Base-by-base conservation (phyloP, 192 early-diverging fungal genomes). In the Coemansia aciculifera region DNA sequence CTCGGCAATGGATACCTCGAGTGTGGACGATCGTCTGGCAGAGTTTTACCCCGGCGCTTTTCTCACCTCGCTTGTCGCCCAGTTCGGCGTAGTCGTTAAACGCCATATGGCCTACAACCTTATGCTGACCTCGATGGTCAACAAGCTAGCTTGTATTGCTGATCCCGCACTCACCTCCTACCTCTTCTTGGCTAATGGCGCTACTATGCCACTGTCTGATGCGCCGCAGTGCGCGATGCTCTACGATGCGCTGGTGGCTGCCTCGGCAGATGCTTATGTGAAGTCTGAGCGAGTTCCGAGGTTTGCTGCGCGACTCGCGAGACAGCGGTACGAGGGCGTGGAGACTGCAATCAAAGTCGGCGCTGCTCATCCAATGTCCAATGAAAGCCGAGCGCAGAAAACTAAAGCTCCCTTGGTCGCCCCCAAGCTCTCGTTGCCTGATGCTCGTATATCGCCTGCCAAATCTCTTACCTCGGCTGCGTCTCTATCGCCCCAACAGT, bases 61-160 rank as follows among this genome's bases (percentile, higher is more conserved):
- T 59, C 48, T 89, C 36, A 63, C 67, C 5, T 78, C 80, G 27
- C 72, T 89, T 3, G 67, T 86, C 39, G 62, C 64, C 29, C 82
- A 84, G 64, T 69, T 89, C n/a, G 38, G 64, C 6, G 37, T 71
- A 17, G 74, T 76, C 24, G 64, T 86, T 2, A 75, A 78, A 51
- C 78, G 78, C 11, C 78, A 86, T n/a, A 84, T 89, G 67, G 87
- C 85, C 29, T 83, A 85, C 24, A 87, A 87, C 59, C 67, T 89
- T 56, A 48, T 86, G 67, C 67, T 89, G 3, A 89, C 87, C 9
- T 84, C 85, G 51, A 86, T 89, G 37, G 31, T 87, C 23, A 73
- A 79, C 44, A 81, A 82, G 38, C 75, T 89, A 0, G 74, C 78
- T 11, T 82, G 85, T 27, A 51, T 89, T 1, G 84, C 73, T 1